phyloP scores from a whole-genome alignment of 345 rosid genomes.

The Brassica nigra region DNA sequence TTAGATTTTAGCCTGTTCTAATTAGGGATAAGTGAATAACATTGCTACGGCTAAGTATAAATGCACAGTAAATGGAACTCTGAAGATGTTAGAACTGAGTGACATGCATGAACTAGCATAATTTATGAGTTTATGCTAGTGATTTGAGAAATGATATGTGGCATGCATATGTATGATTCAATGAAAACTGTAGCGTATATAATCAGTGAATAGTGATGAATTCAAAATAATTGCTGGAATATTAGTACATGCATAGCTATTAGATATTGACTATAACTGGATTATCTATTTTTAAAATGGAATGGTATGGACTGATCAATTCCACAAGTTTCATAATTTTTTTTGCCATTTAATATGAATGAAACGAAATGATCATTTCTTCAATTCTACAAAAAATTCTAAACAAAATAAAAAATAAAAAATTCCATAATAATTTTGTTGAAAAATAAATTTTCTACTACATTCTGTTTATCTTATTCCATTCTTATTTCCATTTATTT shows the following conservation, averaged over 20 bases:
- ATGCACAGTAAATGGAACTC: not conserved
- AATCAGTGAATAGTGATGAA: not conserved
- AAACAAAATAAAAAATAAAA: too few species aligned
- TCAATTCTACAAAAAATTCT: too few species aligned
- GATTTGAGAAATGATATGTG: not conserved
- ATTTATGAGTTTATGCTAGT: not conserved
- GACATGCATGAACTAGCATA: conserved; percentile 5
- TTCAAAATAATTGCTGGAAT: not conserved
- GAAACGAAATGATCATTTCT: too few species aligned
- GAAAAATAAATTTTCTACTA: too few species aligned
- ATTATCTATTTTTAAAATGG: too few species aligned
- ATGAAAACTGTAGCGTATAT: not conserved
- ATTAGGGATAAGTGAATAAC: not conserved
- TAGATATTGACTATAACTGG: too few species aligned
- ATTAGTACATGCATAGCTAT: not conserved
- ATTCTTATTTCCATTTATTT: too few species aligned
- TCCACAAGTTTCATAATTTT: too few species aligned
- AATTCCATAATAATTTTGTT: too few species aligned
- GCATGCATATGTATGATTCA: not conserved
- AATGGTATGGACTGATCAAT: too few species aligned
- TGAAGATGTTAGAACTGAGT: not conserved
- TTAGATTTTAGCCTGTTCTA: not conserved
- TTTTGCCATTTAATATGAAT: too few species aligned
- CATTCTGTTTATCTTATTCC: too few species aligned
- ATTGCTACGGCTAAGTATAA: not conserved